A percentile compares a stretch with the other conserved stretches of the same genome.
phyloP scores from a whole-genome alignment of 2,329 filamentous ascomycete genomes.

The Cladophialophora chaetospira region DNA sequence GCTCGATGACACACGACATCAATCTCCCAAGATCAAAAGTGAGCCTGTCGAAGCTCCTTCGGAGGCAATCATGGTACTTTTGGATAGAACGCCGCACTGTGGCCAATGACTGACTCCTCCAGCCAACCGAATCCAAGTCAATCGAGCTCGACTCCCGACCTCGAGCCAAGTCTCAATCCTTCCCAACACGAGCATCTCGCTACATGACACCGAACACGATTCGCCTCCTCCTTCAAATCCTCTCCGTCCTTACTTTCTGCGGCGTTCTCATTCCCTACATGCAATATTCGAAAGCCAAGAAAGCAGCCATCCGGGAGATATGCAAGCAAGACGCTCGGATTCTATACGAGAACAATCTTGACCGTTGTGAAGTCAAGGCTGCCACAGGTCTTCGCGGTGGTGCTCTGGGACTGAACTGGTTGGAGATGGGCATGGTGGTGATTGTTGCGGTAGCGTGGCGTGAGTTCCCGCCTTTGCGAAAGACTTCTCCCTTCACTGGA shows the following conservation, averaged over 20 bases:
- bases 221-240: conserved; percentile 1
- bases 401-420: conserved; percentile 13
- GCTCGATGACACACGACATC: conserved; percentile 3
- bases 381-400: conserved; percentile 6
- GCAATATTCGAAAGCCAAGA: conserved; percentile 8
- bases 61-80: neutral
- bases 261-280: conserved; percentile 13
- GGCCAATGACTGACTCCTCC: neutral
- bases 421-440: conserved; percentile 10
- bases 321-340: conserved; percentile 12
- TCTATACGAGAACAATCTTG: conserved; percentile 17
- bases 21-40: neutral
- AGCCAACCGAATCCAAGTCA: neutral
- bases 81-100: neutral
- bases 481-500: too few species aligned
- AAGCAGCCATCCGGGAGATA: neutral
- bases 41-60: neutral
- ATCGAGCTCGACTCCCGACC: neutral
- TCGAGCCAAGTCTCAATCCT: neutral
- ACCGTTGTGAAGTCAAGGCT: conserved; percentile 8
- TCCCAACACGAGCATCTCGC: neutral
- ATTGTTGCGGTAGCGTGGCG: conserved; percentile 10
- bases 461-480: too few species aligned
- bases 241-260: conserved; percentile 11
- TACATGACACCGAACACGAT: neutral